Conservation (phyloP, 257 asterid genomes). For the Scutellaria galericulata region DNA sequence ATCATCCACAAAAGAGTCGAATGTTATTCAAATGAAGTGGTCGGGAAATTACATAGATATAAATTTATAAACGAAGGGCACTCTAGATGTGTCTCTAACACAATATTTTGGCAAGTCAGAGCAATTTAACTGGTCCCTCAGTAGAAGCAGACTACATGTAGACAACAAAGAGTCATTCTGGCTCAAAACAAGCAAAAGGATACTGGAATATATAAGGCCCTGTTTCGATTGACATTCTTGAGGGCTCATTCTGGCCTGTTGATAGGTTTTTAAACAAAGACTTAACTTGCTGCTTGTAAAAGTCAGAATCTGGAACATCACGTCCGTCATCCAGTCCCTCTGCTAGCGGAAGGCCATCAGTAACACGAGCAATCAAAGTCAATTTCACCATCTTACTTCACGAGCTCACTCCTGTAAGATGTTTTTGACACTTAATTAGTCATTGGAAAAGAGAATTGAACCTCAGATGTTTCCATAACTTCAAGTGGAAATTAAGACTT, state of each 20-base stretch:
- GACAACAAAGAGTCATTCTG: constrained; percentile 3
- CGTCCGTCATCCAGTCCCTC: constrained; percentile 98
- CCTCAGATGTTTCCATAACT: not conserved
- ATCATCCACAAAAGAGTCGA: not conserved
- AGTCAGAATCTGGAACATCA: constrained; percentile 80
- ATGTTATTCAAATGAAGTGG: constrained; percentile 3
- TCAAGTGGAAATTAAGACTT: not conserved
- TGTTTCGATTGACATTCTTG: constrained; percentile 94
- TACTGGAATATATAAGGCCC: constrained; percentile 94
- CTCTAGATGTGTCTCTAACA: not conserved
- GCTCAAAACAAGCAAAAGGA: constrained; percentile 49
- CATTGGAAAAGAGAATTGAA: constrained; percentile 17
- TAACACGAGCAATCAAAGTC: constrained; percentile 96
- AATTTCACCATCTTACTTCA: constrained; percentile 76
- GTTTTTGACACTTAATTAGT: constrained; percentile 18
- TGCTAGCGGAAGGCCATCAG: constrained; percentile 91
- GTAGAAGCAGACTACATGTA: constrained; percentile 22
- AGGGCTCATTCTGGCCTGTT: constrained; percentile 80
- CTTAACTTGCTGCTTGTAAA: constrained; percentile 89
- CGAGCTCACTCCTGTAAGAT: constrained; percentile 53
- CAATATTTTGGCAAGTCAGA: constrained; percentile 14
- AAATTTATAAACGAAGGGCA: not conserved
- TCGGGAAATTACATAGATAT: not conserved
- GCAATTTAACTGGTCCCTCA: constrained; percentile 10
- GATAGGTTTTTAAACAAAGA: constrained; percentile 85